Base-by-base conservation (phyloP, 2,329 filamentous ascomycete species). In the Pseudogymnoascus pannorum region DNA sequence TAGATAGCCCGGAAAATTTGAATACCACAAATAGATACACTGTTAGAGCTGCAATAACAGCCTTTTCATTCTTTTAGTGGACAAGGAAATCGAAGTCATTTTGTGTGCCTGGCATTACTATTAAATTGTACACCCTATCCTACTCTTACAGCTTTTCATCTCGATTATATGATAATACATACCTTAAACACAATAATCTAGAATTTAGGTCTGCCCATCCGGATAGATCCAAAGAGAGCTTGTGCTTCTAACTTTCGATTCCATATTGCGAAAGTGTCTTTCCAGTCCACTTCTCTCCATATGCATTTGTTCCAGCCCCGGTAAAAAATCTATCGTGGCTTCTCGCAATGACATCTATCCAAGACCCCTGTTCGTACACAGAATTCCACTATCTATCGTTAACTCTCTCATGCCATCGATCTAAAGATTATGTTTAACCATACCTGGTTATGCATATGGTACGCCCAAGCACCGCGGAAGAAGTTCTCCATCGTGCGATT, bases 371-470 rank as follows among this genome's bases (percentile, higher is more conserved):
- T 31, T 54, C 44, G 6, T 54, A 54, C 44, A 54, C 44, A 29
- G 44, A 24, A 54, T 54, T 54, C 44, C 44, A 54, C 44, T 54
- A 16, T 31, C 24, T 5, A 31, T 29, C n/a, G n/a, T 54, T n/a
- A 54, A 11, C 6, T 18, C 44, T 12, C 44, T 31, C 1, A 1
- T 18, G 8, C 24, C 14, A 29, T 29, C 12, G 8, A 2, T 2
- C 7, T n/a, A 9, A 26, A 26, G 3, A 16, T 12, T 54, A 14
- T 16, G 24, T 6, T 12, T 3, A 4, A 31, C 29, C 44, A 54
- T 54, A 54, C 44, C 44, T 31, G 44, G 18, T 54, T 54, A 29
- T 54, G 44, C 44, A 54, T 54, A 54, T 54, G 44, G 44, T 54
- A 54, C 8, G 44, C 44, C 44, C 44, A 54, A 29, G 44, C 44